phyloP scores from a whole-genome alignment of 2,329 filamentous ascomycete species.

The Verticillium zaregamsianum region DNA sequence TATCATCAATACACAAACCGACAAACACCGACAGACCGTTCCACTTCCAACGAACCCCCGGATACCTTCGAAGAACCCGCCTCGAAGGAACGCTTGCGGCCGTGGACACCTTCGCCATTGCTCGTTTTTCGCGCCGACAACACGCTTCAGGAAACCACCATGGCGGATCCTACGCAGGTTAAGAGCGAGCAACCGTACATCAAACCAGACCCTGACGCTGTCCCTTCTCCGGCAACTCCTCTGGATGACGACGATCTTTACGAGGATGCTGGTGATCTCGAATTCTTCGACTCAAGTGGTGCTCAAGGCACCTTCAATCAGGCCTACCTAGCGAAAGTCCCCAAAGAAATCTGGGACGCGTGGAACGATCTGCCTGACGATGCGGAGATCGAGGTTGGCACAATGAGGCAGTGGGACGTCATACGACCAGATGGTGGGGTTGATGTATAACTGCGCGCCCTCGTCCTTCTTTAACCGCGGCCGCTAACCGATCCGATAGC shows the following conservation, averaged over 20 bases:
- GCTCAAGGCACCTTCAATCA: constrained; percentile 12
- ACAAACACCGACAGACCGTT: background rate
- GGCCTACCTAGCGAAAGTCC: constrained; percentile 70
- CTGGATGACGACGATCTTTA: constrained; percentile 66
- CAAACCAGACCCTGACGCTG: constrained; percentile 46
- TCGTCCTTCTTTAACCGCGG: background rate
- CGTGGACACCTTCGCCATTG: background rate
- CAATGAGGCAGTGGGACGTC: constrained; percentile 57
- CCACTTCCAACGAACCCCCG: background rate
- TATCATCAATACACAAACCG: background rate
- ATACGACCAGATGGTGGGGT: constrained; percentile 47
- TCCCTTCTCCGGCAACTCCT: constrained; percentile 28
- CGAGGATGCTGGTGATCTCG: constrained; percentile 52
- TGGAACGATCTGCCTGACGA: constrained; percentile 76
- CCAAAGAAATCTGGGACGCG: constrained; percentile 74
- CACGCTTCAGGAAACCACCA: background rate
- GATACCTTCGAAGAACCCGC: background rate
- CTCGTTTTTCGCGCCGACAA: background rate
- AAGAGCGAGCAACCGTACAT: constrained; percentile 28
- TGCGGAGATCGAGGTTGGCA: constrained; percentile 77
- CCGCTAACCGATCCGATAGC: constrained; percentile 17
- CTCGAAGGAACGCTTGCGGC: too few species aligned
- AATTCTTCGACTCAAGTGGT: constrained; percentile 45
- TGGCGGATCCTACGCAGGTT: constrained; percentile 14
- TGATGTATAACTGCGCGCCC: constrained; percentile 13